phyloP scores from a whole-genome alignment of 441 rosid species.

The Euphorbia celastroides region DNA sequence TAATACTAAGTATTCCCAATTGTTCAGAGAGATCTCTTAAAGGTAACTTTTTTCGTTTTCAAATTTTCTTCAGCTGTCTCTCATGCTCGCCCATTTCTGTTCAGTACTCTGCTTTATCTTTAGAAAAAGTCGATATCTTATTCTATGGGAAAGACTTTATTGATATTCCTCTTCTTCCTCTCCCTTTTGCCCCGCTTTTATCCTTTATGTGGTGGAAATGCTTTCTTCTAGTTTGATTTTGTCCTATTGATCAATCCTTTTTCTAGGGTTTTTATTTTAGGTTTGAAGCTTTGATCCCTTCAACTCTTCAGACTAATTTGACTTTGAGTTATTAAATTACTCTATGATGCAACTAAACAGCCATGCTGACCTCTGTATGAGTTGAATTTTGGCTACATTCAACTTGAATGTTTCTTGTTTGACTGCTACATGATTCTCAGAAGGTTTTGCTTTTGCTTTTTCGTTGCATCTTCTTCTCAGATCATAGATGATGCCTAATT shows the following conservation, averaged over 20 bases:
- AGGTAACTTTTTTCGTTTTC: not conserved
- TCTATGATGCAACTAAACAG: constrained; percentile 14
- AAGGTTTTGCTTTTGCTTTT: constrained; percentile 10
- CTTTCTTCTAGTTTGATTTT: not conserved
- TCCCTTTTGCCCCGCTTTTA: too few species aligned
- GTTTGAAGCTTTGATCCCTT: not conserved
- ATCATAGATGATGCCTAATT: constrained; percentile 7
- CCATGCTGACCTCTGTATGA: constrained; percentile 12
- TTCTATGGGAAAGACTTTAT: not conserved
- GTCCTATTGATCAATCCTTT: not conserved
- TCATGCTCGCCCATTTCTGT: not conserved
- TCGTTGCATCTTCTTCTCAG: constrained; percentile 4
- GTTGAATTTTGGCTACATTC: constrained; percentile 13
- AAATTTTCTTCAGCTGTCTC: too few species aligned
- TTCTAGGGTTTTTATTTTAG: constrained; percentile 4
- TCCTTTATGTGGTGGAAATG: not conserved
- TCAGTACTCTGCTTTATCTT: not conserved
- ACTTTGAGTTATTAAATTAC: not conserved
- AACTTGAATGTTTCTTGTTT: constrained; percentile 19
- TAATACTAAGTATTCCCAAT: too few species aligned
- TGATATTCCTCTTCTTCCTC: not conserved
- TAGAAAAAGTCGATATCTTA: not conserved
- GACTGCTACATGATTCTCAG: constrained; percentile 18
- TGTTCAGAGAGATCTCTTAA: not conserved
- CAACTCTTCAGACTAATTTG: constrained; percentile 4